Conservation (phyloP, 805 yeast species). For the Candida mattraensis region DNA sequence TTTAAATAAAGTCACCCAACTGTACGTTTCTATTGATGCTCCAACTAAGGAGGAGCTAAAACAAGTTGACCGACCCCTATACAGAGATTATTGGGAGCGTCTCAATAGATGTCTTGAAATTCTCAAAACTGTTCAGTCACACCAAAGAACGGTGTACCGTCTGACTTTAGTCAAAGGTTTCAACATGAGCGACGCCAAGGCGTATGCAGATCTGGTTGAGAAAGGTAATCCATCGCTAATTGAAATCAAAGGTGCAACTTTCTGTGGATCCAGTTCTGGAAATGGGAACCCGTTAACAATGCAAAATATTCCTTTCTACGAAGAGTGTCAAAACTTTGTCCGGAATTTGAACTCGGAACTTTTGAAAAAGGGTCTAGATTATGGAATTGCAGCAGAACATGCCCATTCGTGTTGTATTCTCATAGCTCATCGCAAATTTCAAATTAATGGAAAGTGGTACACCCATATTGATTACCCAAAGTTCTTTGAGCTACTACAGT, state of each 20-base stretch:
- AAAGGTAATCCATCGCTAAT: conserved; percentile 82
- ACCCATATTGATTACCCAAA: conserved; percentile 84
- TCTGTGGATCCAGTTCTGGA: conserved; percentile 84
- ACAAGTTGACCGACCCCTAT: conserved; percentile 83
- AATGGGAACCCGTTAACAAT: conserved; percentile 88
- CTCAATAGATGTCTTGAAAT: conserved; percentile 78
- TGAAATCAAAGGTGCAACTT: conserved; percentile 93
- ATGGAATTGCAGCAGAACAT: conserved; percentile 91
- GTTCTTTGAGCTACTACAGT: conserved; percentile 64
- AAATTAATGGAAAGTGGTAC: conserved; percentile 72
- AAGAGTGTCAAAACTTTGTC: conserved; percentile 81
- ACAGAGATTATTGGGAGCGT: conserved; percentile 92
- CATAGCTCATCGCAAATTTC: conserved; percentile 73
- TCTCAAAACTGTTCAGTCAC: conserved; percentile 65
- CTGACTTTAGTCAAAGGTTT: conserved; percentile 90
- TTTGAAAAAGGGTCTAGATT: conserved; percentile 62
- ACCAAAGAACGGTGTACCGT: conserved; percentile 89
- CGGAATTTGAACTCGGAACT: conserved; percentile 60
- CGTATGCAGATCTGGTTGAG: conserved; percentile 85
- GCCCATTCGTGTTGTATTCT: conserved; percentile 93
- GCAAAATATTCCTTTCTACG: conserved; percentile 95
- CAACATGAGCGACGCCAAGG: conserved; percentile 75
- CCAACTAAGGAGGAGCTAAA: conserved; percentile 80
- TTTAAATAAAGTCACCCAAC: conserved; percentile 78
- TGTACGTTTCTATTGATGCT: conserved; percentile 92